These are phyloP conservation scores for Phymatotrichopsis omnivora DNA, from an alignment of 2,329 filamentous ascomycete species.

Conservation along the genomic window DNA sequence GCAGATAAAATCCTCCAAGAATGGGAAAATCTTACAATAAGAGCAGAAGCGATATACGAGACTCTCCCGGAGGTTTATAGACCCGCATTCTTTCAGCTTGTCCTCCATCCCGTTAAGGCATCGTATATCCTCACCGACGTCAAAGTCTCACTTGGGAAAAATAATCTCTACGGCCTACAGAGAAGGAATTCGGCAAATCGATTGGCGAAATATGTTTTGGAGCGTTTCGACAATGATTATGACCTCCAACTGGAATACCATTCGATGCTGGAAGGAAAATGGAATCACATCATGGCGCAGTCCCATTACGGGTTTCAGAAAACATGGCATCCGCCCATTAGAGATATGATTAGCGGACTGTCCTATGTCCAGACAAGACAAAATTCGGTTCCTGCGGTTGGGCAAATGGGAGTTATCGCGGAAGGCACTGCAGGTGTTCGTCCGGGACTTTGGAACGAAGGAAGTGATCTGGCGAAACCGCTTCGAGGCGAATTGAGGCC, in stretches of 20 bases:
- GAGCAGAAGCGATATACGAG: constrained; percentile 48
- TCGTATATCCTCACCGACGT: constrained; percentile 48
- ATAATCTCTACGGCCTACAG: constrained; percentile 46
- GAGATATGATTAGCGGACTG: constrained; percentile 53
- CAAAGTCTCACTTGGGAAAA: constrained; percentile 42
- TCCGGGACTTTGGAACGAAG: constrained; percentile 38
- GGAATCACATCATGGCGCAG: constrained; percentile 30
- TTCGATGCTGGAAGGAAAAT: constrained; percentile 48
- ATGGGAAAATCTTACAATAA: constrained; percentile 45
- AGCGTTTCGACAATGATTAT: constrained; percentile 46
- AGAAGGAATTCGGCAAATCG: constrained; percentile 48
- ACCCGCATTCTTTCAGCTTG: constrained; percentile 52
- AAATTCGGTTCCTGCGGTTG: constrained; percentile 45
- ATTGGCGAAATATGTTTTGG: constrained; percentile 43
- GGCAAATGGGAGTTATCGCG: constrained; percentile 52
- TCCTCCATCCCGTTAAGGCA: constrained; percentile 50
- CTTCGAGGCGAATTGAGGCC: constrained; percentile 42
- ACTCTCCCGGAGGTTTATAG: constrained; percentile 43
- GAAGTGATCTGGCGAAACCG: constrained; percentile 36
- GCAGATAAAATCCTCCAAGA: constrained; percentile 47
- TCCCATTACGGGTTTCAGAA: constrained; percentile 42
- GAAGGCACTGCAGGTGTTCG: constrained; percentile 55
- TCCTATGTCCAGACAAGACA: constrained; percentile 49
- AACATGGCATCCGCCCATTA: constrained; percentile 60
- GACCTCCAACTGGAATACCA: constrained; percentile 49